Percentiles rank a stretch among this genome's conserved stretches.
Conservation (phyloP, 2,329 filamentous ascomycete species). For the Epichloe sylvatica region DNA sequence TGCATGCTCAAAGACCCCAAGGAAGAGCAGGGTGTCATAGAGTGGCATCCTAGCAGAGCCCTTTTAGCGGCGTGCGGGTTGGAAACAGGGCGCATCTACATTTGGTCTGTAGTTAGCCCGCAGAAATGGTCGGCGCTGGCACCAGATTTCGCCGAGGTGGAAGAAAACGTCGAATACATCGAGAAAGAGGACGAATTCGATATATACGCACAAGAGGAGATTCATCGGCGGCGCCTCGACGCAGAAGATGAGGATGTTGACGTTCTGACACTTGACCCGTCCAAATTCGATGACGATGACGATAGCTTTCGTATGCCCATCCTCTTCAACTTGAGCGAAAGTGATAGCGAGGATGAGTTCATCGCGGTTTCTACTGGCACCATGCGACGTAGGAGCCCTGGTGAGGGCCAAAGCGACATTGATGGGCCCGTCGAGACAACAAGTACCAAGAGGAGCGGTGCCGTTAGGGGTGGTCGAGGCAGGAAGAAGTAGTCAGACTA, state of each 20-base stretch:
- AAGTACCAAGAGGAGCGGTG: slow-evolving; percentile 25
- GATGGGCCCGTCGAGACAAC: slow-evolving; percentile 35
- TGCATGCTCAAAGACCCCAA: slow-evolving; percentile 95
- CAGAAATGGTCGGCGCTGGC: slow-evolving; percentile 96
- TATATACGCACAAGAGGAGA: slow-evolving; percentile 87
- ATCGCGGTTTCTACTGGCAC: slow-evolving; percentile 59
- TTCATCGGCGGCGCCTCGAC: slow-evolving; percentile 80
- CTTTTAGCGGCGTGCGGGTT: slow-evolving; percentile 83
- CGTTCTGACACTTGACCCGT: slow-evolving; percentile 62
- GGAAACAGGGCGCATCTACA: slow-evolving; percentile 84
- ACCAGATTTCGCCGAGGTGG: slow-evolving; percentile 91
- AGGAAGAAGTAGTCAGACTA: slow-evolving; percentile 23
- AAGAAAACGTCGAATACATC: slow-evolving; percentile 95
- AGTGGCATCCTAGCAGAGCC: slow-evolving; percentile 87
- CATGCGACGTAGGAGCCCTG: slow-evolving; percentile 73
- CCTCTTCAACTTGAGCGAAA: slow-evolving; percentile 81
- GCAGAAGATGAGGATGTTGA: slow-evolving; percentile 90
- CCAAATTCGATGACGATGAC: slow-evolving; percentile 45
- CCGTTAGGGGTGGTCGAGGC: slow-evolving; percentile 24
- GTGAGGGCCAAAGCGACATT: slow-evolving; percentile 50
- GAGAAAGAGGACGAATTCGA: slow-evolving; percentile 97
- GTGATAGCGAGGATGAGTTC: slow-evolving; percentile 88
- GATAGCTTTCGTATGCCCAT: slow-evolving; percentile 81
- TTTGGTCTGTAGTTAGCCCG: slow-evolving; percentile 89
- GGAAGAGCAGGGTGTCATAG: slow-evolving; percentile 89